phyloP scores from a whole-genome alignment of 164 flowering plant species.

The Taxillus chinensis region DNA sequence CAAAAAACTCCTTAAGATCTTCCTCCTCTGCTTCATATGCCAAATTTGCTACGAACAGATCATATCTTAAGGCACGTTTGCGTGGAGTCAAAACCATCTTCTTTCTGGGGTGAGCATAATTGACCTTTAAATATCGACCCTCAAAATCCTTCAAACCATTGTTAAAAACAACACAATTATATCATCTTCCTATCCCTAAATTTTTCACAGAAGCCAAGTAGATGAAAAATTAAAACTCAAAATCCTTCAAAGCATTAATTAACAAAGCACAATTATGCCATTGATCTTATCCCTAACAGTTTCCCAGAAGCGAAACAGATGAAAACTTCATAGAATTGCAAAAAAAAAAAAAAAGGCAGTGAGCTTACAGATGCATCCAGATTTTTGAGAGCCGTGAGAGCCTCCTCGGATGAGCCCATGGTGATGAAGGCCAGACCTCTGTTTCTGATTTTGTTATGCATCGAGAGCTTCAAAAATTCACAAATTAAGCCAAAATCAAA shows the following conservation, averaged over 20 bases:
- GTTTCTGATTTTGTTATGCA: slow-evolving; percentile 57
- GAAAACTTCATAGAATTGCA: background rate
- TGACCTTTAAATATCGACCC: slow-evolving; percentile 51
- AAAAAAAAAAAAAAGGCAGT: background rate
- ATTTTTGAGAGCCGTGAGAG: slow-evolving; percentile 46
- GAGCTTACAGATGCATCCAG: slow-evolving; percentile 61
- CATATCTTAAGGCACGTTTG: slow-evolving; percentile 27
- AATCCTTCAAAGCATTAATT: too few relatives aligned
- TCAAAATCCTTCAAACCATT: slow-evolving; percentile 40
- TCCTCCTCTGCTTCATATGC: slow-evolving; percentile 48
- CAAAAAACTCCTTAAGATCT: slow-evolving; percentile 61
- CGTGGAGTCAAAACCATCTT: slow-evolving; percentile 23
- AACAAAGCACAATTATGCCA: too few relatives aligned
- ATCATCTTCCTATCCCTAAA: background rate
- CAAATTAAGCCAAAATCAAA: slow-evolving; percentile 9
- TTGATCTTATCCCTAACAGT: background rate
- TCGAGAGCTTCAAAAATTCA: slow-evolving; percentile 36
- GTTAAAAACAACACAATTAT: background rate
- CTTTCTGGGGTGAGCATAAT: slow-evolving; percentile 42
- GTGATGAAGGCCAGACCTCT: slow-evolving; percentile 75
- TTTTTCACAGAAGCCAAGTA: background rate
- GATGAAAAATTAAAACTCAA: background rate
- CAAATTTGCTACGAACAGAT: slow-evolving; percentile 68
- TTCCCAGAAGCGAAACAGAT: background rate
- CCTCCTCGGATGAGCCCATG: slow-evolving; percentile 79